phyloP scores from a whole-genome alignment of 805 yeast species.

The Nadsonia fulvescens region DNA sequence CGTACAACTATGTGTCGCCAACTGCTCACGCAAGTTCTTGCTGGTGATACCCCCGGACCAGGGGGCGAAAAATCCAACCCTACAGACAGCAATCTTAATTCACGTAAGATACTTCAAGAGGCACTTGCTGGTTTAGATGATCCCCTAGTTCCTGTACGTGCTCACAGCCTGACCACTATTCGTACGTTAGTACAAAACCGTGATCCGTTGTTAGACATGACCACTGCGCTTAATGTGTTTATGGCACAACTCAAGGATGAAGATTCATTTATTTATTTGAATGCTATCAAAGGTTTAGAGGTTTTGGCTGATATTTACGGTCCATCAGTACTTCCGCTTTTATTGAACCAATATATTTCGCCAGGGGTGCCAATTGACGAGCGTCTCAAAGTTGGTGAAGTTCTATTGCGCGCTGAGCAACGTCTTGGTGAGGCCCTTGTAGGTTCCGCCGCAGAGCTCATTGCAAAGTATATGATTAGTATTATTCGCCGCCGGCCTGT shows the following conservation, averaged over 20 bases:
- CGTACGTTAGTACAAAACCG: conserved; percentile 32
- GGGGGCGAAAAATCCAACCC: too few relatives aligned
- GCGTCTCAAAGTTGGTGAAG: conserved; percentile 66
- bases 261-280: conserved; percentile 77
- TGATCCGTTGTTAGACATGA: conserved; percentile 30
- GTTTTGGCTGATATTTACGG: conserved; percentile 31
- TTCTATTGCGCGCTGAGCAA: conserved; percentile 40
- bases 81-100: too few relatives aligned
- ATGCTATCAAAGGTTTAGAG: conserved; percentile 64
- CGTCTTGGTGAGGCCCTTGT: conserved; percentile 28
- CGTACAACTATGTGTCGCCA: too few relatives aligned
- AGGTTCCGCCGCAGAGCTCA: conserved; percentile 24
- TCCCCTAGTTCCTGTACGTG: conserved; percentile 66
- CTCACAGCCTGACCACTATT: conserved; percentile 59
- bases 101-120: conserved; percentile 21
- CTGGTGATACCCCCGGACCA: too few relatives aligned
- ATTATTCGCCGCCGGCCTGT: conserved; percentile 8
- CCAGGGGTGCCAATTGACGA: conserved; percentile 34
- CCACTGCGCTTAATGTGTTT: conserved; percentile 43
- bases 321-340: conserved; percentile 20
- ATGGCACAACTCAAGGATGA: conserved; percentile 47
- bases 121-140: conserved; percentile 59
- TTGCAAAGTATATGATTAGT: conserved; percentile 28
- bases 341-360: conserved; percentile 21
- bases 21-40: too few relatives aligned